A percentile compares a stretch with the other conserved stretches of the same genome.
Conservation (phyloP, 768 basidiomycete species). For the Strobilomyces dryophilus region DNA sequence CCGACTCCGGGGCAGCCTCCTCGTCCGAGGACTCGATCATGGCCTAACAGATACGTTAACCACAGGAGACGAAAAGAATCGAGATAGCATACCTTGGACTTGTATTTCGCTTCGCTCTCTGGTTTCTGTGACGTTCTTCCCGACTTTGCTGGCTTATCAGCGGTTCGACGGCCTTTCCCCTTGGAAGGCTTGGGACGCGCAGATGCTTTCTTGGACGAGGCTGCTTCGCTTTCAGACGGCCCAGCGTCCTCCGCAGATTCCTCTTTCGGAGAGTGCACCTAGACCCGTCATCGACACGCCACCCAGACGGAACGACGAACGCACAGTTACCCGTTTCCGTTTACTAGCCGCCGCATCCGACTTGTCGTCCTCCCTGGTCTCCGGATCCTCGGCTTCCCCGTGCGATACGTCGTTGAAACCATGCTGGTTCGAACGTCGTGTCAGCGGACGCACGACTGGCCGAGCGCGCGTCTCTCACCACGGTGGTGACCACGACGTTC, state of each 20-base stretch:
- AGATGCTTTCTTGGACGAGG: slow-evolving; percentile 10
- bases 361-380: background rate
- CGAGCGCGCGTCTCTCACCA: slow-evolving; percentile 6
- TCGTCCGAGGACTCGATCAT: slow-evolving; percentile 29
- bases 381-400: background rate
- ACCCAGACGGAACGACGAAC: background rate
- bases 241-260: background rate
- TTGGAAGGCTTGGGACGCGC: slow-evolving; percentile 10
- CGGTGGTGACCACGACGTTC: slow-evolving; percentile 12
- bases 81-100: slow-evolving; percentile 22
- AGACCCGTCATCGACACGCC: background rate
- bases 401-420: slow-evolving; percentile 8
- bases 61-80: background rate
- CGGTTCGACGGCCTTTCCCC: slow-evolving; percentile 1
- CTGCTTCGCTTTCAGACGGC: slow-evolving; percentile 1
- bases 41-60: slow-evolving; percentile 13
- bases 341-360: background rate
- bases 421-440: slow-evolving; percentile 3
- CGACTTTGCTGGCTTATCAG: slow-evolving; percentile 10
- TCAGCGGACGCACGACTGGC: background rate
- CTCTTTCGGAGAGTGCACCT: background rate
- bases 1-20: slow-evolving; percentile 14
- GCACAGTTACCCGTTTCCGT: slow-evolving; percentile 14
- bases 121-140: slow-evolving; percentile 11
- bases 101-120: slow-evolving; percentile 20